Evolutionary conservation across 2,329 filamentous ascomycete species (phyloP).

Genomic region (Colletotrichum cereale): DNA sequence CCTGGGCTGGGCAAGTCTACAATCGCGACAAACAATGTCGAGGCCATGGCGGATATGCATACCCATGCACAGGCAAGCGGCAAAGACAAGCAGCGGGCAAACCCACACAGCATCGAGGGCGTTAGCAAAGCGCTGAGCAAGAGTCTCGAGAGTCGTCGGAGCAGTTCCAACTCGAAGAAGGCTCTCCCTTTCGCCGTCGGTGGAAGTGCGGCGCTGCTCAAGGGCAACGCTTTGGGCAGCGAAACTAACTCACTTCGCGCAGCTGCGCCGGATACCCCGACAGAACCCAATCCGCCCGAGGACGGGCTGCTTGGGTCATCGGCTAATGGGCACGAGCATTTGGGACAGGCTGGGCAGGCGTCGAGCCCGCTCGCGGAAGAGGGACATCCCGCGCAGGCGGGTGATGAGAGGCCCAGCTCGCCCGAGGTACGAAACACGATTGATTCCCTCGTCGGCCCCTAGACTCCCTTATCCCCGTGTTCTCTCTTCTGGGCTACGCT

Average conservation of each 20-base stretch:
- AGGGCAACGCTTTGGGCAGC: slow-evolving; percentile 66
- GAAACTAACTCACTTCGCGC: slow-evolving; percentile 71
- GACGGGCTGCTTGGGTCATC: slow-evolving; percentile 43
- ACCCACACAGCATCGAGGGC: slow-evolving; percentile 73
- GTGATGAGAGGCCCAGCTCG: slow-evolving; percentile 35
- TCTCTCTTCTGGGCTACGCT: slow-evolving; percentile 43
- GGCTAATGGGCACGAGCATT: slow-evolving; percentile 27
- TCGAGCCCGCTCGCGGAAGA: slow-evolving; percentile 25
- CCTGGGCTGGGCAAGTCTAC: slow-evolving; percentile 93
- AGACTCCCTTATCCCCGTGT: slow-evolving; percentile 4
- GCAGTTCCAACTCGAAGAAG: slow-evolving; percentile 87
- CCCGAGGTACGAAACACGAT: slow-evolving; percentile 67
- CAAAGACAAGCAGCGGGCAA: slow-evolving; percentile 60
- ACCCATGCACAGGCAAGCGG: slow-evolving; percentile 58
- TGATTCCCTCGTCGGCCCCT: slow-evolving; percentile 65
- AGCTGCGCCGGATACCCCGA: slow-evolving; percentile 57
- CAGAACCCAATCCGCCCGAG: slow-evolving; percentile 57
- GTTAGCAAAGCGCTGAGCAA: slow-evolving; percentile 85
- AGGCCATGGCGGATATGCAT: slow-evolving; percentile 82
- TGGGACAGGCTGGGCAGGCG: slow-evolving; percentile 11
- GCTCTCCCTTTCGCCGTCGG: slow-evolving; percentile 68
- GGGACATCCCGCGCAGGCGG: slow-evolving; percentile 30
- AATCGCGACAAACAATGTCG: slow-evolving; percentile 87
- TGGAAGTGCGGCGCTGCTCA: slow-evolving; percentile 52
- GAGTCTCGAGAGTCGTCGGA: slow-evolving; percentile 91